Base-by-base conservation (phyloP, 2,329 filamentous ascomycete species). In the Pseudogymnoascus sp. region DNA sequence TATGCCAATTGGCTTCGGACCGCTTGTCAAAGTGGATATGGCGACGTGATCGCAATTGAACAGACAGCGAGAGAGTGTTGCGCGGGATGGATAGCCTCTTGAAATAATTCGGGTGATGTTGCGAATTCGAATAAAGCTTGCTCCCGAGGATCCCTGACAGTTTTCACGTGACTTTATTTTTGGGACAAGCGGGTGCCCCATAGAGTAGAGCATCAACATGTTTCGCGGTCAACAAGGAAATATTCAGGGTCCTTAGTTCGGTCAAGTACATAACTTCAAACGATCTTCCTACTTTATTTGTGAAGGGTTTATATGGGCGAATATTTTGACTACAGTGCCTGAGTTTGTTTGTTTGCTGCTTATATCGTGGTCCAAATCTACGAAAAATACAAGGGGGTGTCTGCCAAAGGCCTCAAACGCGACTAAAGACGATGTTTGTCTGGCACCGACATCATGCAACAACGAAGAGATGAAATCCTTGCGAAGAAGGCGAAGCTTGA, bases 401-500 rank as follows among this genome's bases (percentile, higher is more conserved):
- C 49, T 55, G 49, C 49, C 25, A 55, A n/a, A 55, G 49, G 49
- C 49, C 49, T 33, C 49, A 55, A 55, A 55, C 49, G 49, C 49
- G 49, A 55, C 28, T 55, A 28, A 55, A 55, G 49, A 55, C 49
- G 49, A 55, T 55, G 49, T 55, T 55, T 55, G 49, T 18, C 49
- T 55, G 49, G 49, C 38, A 60, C 35, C 58, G 58, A 41, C 58
- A 78, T 72, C 68, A 88, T 88, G 81, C 86, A 88, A 78, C 88
- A 86, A 75, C 80, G 93, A 82, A 89, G 91, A 80, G 92, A 96
- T 81, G 95, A 99, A 81, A 96, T 99, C 69, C 81, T 95, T 70
- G 93, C 92, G 69, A 99, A 99, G 80, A 93, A 91, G 81, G 93
- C 93, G 66, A 97, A 95, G 81, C 91, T 99, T 71, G 93, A 91